phyloP scores from a whole-genome alignment of 2,329 filamentous ascomycete species.

The Lachnellula occidentalis region DNA sequence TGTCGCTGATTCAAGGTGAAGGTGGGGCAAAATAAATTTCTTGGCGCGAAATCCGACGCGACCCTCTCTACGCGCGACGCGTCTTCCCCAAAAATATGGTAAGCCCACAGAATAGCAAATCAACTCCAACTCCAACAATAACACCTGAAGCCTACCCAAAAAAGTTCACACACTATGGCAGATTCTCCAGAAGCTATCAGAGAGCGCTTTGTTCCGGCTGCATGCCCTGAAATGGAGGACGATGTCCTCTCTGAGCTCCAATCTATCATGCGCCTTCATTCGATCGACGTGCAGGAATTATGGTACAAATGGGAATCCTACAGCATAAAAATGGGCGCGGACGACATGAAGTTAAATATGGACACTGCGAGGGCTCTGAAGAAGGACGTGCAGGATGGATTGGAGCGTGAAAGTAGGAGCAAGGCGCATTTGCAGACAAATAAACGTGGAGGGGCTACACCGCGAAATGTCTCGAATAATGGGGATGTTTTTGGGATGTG shows the following conservation, averaged over 20 bases:
- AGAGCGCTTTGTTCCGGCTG: slow-evolving; percentile 23
- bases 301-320: slow-evolving; percentile 99
- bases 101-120: background rate
- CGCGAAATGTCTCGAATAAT: slow-evolving; percentile 48
- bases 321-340: slow-evolving; percentile 85
- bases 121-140: background rate
- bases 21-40: background rate
- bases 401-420: slow-evolving; percentile 70
- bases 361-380: slow-evolving; percentile 74
- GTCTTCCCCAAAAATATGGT: slow-evolving; percentile 1
- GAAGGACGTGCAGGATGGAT: slow-evolving; percentile 74
- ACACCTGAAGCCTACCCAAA: background rate
- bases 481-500: slow-evolving; percentile 81
- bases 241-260: slow-evolving; percentile 78
- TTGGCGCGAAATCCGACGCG: background rate
- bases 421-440: slow-evolving; percentile 62
- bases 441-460: slow-evolving; percentile 56
- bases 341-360: slow-evolving; percentile 67
- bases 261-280: slow-evolving; percentile 81
- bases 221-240: slow-evolving; percentile 48
- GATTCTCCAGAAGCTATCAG: slow-evolving; percentile 23
- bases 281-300: slow-evolving; percentile 75
- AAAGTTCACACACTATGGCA: slow-evolving; percentile 12
- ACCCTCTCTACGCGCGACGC: slow-evolving; percentile 7
- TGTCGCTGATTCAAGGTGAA: background rate